These are phyloP conservation scores for Cercospora sesami DNA, from an alignment of 2,329 filamentous ascomycete species.

Conservation along the genomic window DNA sequence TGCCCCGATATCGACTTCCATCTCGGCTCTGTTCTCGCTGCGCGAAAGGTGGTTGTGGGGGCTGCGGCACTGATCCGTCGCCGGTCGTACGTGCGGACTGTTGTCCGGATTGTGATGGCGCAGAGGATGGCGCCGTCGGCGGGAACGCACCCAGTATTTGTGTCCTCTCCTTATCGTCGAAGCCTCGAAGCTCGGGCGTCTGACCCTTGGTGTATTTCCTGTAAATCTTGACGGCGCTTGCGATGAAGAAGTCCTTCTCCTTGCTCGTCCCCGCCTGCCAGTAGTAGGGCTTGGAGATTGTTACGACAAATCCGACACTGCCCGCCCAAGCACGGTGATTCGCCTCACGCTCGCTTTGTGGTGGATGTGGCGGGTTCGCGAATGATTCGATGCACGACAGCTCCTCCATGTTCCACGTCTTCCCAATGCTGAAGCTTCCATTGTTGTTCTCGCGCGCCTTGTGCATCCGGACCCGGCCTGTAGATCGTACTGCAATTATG, in stretches of 20 bases:
- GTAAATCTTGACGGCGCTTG: constrained; percentile 92
- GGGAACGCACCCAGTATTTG: constrained; percentile 61
- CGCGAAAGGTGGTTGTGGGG: constrained; percentile 39
- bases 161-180: constrained; percentile 76
- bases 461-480: constrained; percentile 89
- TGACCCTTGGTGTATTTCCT: constrained; percentile 92
- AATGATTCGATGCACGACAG: constrained; percentile 81
- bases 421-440: constrained; percentile 93
- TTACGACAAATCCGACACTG: constrained; percentile 81
- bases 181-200: constrained; percentile 75
- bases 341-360: constrained; percentile 60
- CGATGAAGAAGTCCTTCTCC: constrained; percentile 98
- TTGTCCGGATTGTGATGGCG: constrained; percentile 13
- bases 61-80: constrained; percentile 23
- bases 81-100: constrained; percentile 12
- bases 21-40: constrained; percentile 35
- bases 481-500: constrained; percentile 88
- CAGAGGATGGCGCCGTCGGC: constrained; percentile 21
- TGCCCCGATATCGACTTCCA: constrained; percentile 33
- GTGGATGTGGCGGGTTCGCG: constrained; percentile 48
- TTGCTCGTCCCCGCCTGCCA: constrained; percentile 93
- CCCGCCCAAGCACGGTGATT: constrained; percentile 73
- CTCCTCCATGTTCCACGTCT: constrained; percentile 97
- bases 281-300: constrained; percentile 90
- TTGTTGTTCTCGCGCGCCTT: constrained; percentile 96